Conservation (phyloP, 2,329 filamentous ascomycete species). For the Drechslerella dactyloides region DNA sequence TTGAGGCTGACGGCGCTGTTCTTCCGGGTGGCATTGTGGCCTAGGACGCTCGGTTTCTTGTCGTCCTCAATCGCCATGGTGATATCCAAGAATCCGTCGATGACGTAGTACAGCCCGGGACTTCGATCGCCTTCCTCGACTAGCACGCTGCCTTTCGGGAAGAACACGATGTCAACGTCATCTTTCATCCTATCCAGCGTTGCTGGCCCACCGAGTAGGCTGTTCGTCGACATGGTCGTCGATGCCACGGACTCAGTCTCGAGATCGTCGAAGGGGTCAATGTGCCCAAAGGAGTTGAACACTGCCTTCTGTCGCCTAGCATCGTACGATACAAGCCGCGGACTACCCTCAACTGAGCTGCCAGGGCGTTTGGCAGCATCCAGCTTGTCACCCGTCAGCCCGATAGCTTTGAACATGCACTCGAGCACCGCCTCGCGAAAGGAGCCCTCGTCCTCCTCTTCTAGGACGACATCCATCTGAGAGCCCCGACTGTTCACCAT, state of each 20-base stretch:
- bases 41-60: constrained; percentile 52
- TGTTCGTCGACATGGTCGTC: constrained; percentile 65
- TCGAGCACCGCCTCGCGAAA: constrained; percentile 90
- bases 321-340: constrained; percentile 82
- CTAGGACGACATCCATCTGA: constrained; percentile 31
- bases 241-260: constrained; percentile 83
- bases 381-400: constrained; percentile 71
- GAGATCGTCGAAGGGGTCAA: constrained; percentile 80
- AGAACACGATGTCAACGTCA: constrained; percentile 96
- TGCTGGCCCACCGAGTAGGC: constrained; percentile 66
- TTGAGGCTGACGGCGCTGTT: constrained; percentile 49
- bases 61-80: constrained; percentile 78
- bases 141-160: constrained; percentile 89
- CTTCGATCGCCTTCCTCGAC: constrained; percentile 98
- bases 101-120: constrained; percentile 93
- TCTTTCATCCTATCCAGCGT: constrained; percentile 82
- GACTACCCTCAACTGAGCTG: constrained; percentile 79
- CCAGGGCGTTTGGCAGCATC: constrained; percentile 68
- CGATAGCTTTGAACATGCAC: constrained; percentile 94
- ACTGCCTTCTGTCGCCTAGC: constrained; percentile 77
- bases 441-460: constrained; percentile 79
- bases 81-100: constrained; percentile 95
- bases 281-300: constrained; percentile 90
- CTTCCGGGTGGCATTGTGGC: constrained; percentile 31
- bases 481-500: constrained; percentile 38